Base-by-base conservation (phyloP, 371 early-diverging fungal genomes). In the Mucor circinelloides region DNA sequence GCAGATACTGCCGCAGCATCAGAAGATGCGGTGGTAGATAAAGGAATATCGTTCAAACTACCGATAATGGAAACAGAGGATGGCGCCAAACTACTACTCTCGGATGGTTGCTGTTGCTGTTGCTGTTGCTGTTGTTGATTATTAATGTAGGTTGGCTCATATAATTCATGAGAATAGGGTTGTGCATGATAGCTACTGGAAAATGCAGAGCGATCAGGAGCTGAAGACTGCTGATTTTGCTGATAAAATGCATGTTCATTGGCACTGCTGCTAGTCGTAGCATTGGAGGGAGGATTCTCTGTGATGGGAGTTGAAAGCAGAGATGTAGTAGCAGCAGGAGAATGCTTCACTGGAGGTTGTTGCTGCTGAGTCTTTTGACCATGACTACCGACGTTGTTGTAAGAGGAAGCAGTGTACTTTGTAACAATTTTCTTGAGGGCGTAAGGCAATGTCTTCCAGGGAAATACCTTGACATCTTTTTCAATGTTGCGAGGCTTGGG, bases 401-500 rank as follows among this genome's bases (percentile, higher is more conserved):
- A 67, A n/a, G 62, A 56, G 34, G 67, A 54, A 38, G 83, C 83
- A 15, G 84, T 83, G 62, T 82, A 85, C 70, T 90, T 90, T 72
- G 84, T 75, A 21, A 91, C 84, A 57, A 91, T 90, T 72, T 91
- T 91, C 63, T 85, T 84, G 21, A 90, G 83, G 3, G 89, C 89
- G 31, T 80, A 76, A 3, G 87, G 83, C 6, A 91, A 74, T 0
- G 87, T 82, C 56, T 85, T 80, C 94, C 94, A 93, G 12, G 85
- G 84, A 72, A 92, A 93, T 0, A 93, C 91, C 75, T 93, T 93
- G 76, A 93, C 90, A 58, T 93, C 93, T 67, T 94, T 94, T 75
- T 93, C 93, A 62, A 93, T 93, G 68, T 93, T 93, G 15, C 94
- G 74, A 23, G 94, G 94, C 75, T 91, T 92, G 54, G 94, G 93